Conservation (phyloP, 352 stramenopile genomes). For the Phytopythium boreale region DNA sequence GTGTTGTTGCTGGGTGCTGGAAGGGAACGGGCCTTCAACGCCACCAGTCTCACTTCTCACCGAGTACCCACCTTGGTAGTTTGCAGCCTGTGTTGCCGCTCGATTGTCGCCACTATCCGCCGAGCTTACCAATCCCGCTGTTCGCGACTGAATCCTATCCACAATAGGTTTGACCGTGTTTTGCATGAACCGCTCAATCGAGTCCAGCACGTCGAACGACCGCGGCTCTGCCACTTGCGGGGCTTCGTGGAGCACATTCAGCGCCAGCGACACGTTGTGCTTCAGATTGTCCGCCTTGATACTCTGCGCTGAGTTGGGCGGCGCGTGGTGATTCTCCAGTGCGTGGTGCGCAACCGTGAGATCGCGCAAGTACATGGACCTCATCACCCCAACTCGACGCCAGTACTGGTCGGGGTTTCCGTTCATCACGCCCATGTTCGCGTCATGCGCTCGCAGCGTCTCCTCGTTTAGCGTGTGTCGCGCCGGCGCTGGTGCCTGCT, state of each 20-base stretch:
- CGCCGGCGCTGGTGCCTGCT: neutral
- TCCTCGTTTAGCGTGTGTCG: conserved; percentile 3
- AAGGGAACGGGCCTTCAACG: neutral
- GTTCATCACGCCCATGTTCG: conserved; percentile 1
- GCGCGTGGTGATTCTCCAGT: conserved; percentile 58
- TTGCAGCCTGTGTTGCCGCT: neutral
- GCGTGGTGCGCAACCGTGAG: conserved; percentile 63
- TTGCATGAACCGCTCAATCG: conserved; percentile 82
- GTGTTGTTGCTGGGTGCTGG: neutral
- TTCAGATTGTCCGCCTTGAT: conserved; percentile 77
- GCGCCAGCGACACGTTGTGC: conserved; percentile 73
- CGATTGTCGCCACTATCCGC: conserved; percentile 1
- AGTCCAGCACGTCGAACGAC: conserved; percentile 64
- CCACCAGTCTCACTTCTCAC: neutral
- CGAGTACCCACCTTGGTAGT: neutral
- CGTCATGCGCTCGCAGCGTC: conserved; percentile 3
- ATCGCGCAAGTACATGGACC: conserved; percentile 17
- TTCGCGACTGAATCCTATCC: conserved; percentile 40
- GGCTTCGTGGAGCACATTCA: conserved; percentile 57
- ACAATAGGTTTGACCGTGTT: conserved; percentile 79
- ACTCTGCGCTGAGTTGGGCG: conserved; percentile 59
- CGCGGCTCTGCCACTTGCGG: conserved; percentile 22
- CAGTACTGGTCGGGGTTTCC: conserved; percentile 5
- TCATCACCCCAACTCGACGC: conserved; percentile 8
- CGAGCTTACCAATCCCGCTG: neutral